Conservation (phyloP, 75 land plant genomes). For the Azolla pinnata region DNA sequence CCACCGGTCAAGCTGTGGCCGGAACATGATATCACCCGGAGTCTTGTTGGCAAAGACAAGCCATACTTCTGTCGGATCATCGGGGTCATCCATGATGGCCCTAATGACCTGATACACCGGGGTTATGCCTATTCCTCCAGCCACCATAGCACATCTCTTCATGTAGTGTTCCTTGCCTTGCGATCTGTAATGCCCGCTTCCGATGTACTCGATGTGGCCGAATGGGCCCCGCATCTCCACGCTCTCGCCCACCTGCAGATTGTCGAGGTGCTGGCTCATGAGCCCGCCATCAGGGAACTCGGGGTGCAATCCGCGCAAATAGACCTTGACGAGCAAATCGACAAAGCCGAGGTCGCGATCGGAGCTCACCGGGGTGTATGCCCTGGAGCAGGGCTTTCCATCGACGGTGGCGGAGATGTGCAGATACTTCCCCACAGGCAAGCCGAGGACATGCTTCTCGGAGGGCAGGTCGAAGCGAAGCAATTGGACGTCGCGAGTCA, state of each 20-base stretch:
- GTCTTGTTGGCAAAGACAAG: constrained; percentile 74
- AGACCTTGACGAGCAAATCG: constrained; percentile 72
- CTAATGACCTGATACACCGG: constrained; percentile 79
- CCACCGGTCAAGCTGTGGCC: constrained; percentile 62
- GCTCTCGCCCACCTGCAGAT: constrained; percentile 33
- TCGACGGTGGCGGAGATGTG: constrained; percentile 58
- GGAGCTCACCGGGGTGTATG: constrained; percentile 78
- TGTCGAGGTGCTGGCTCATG: constrained; percentile 74
- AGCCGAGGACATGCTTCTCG: constrained; percentile 49
- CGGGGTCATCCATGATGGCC: constrained; percentile 57
- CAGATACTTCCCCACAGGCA: constrained; percentile 87
- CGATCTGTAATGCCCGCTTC: constrained; percentile 48
- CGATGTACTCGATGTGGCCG: constrained; percentile 78
- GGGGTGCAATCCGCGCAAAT: constrained; percentile 50
- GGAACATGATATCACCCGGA: constrained; percentile 69
- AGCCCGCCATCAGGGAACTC: constrained; percentile 75
- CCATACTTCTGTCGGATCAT: constrained; percentile 56
- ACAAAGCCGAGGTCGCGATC: constrained; percentile 56
- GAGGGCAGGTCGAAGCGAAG: constrained; percentile 67
- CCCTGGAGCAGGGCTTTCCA: constrained; percentile 76
- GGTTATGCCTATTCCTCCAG: constrained; percentile 92
- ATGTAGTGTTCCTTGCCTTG: constrained; percentile 43
- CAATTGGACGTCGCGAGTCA: constrained; percentile 54
- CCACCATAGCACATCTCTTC: constrained; percentile 64
- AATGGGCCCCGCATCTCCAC: constrained; percentile 69